phyloP scores from a whole-genome alignment of 2,329 filamentous ascomycete species.

The Venturia asperata region DNA sequence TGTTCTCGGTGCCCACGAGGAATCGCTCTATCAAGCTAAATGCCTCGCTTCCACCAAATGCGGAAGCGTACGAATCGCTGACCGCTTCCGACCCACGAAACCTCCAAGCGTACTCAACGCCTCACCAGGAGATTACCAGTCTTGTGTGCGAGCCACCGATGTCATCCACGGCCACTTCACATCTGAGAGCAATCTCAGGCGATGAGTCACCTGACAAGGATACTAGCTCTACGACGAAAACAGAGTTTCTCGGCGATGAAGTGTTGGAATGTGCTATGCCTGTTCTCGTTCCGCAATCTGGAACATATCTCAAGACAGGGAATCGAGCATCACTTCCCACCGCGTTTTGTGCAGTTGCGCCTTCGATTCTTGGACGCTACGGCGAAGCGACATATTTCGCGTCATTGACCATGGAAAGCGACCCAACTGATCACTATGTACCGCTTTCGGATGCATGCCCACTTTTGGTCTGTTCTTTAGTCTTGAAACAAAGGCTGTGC shows the following conservation, averaged over 20 bases:
- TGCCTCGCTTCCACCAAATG: neutral
- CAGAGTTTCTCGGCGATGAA: neutral
- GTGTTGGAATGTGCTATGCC: neutral
- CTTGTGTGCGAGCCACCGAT: neutral
- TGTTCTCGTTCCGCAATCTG: neutral
- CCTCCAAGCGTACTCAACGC: neutral
- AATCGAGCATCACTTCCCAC: neutral
- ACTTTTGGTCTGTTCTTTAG: constrained; percentile 1
- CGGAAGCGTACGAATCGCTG: neutral
- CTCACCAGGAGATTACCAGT: neutral
- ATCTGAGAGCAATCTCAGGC: neutral
- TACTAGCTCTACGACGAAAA: neutral
- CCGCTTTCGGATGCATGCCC: constrained; percentile 5
- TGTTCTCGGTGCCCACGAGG: neutral
- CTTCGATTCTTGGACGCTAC: neutral
- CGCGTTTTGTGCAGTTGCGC: neutral
- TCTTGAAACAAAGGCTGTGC: neutral
- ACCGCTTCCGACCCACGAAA: neutral
- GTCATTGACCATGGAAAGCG: neutral
- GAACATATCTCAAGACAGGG: neutral
- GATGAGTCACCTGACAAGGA: neutral
- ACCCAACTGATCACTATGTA: neutral
- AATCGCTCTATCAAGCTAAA: neutral
- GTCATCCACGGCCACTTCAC: neutral
- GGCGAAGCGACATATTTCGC: neutral